Percentiles rank a stretch among this genome's conserved stretches.
Evolutionary conservation across 306 rosid genomes (phyloP).

Genomic region (Glycine soja): DNA sequence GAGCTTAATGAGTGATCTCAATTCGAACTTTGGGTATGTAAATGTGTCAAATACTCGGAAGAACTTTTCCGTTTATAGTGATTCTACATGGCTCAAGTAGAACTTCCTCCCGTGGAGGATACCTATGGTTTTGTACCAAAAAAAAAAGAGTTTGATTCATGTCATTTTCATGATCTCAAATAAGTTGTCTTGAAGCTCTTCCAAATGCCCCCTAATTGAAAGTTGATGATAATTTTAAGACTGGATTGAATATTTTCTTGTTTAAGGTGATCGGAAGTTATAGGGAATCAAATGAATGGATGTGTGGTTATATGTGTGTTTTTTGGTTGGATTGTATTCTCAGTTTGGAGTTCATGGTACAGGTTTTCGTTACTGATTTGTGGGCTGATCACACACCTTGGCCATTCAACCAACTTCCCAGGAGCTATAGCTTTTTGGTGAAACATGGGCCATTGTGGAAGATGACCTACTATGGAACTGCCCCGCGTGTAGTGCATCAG

Average conservation of each 20-base stretch:
- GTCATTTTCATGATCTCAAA: neutral
- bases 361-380: slow-evolving; percentile 96
- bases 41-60: too few relatives aligned
- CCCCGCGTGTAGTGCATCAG: slow-evolving; percentile 90
- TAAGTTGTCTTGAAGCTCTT: neutral
- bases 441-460: slow-evolving; percentile 92
- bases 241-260: neutral
- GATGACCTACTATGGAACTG: slow-evolving; percentile 87
- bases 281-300: slow-evolving; percentile 2
- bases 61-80: too few relatives aligned
- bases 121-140: neutral
- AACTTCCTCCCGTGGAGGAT: neutral
- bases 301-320: neutral
- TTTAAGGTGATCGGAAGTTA: slow-evolving; percentile 39
- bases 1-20: neutral
- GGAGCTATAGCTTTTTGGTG: slow-evolving; percentile 97
- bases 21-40: too few relatives aligned
- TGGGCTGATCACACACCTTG: slow-evolving; percentile 99
- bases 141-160: neutral
- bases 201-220: too few relatives aligned
- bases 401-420: slow-evolving; percentile 97
- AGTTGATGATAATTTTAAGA: slow-evolving; percentile 30
- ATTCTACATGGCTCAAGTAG: too few relatives aligned
- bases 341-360: slow-evolving; percentile 34
- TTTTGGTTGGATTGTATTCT: slow-evolving; percentile 22